phyloP scores from a whole-genome alignment of 2,329 filamentous ascomycete genomes.

The Blumeria hordei region DNA sequence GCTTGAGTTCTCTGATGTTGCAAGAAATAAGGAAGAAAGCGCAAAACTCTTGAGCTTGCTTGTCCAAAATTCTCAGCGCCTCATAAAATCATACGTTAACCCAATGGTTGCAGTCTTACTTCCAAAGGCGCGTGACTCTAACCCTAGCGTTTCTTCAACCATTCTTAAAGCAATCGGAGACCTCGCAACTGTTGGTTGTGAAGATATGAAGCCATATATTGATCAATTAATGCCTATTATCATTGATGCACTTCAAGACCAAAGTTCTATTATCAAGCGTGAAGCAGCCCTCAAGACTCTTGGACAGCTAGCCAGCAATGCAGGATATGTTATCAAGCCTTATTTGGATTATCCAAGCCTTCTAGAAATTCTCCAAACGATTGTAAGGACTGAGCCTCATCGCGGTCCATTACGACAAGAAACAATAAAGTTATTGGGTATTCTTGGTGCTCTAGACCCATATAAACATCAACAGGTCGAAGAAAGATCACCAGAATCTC shows the following conservation, averaged over 20 bases:
- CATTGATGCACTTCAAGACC: constrained; percentile 77
- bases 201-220: constrained; percentile 83
- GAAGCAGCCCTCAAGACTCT: constrained; percentile 79
- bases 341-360: constrained; percentile 90
- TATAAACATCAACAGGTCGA: constrained; percentile 93
- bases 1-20: constrained; percentile 83
- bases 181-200: constrained; percentile 75
- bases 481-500: constrained; percentile 64
- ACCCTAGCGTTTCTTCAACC: constrained; percentile 72
- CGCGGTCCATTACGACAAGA: constrained; percentile 69
- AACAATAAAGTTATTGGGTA: constrained; percentile 90
- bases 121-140: constrained; percentile 69
- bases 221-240: constrained; percentile 86
- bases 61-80: constrained; percentile 71
- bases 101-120: constrained; percentile 89
- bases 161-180: constrained; percentile 92
- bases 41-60: constrained; percentile 79
- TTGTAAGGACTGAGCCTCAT: constrained; percentile 74
- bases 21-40: constrained; percentile 88
- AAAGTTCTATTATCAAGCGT: constrained; percentile 71
- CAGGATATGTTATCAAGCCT: constrained; percentile 89
- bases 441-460: constrained; percentile 79
- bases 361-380: constrained; percentile 74
- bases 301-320: constrained; percentile 82
- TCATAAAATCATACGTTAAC: constrained; percentile 92